phyloP scores from a whole-genome alignment of 331 rosid genomes.

The Arachis monticola region DNA sequence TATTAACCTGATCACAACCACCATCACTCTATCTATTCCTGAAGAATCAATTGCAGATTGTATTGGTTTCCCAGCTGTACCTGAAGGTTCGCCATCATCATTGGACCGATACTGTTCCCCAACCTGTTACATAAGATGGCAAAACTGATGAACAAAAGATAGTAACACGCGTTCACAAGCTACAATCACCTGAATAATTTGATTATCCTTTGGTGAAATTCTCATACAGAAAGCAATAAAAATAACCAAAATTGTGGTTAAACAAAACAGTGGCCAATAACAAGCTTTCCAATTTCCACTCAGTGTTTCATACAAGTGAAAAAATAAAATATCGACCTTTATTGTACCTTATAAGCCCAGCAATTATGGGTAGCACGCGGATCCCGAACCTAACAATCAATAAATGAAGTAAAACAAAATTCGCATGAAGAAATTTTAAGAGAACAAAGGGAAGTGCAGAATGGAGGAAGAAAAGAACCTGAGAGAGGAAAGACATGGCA shows the following conservation, averaged over 20 bases:
- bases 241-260: background rate
- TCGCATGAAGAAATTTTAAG: background rate
- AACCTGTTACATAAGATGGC: constrained; percentile 53
- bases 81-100: constrained; percentile 95
- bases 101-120: constrained; percentile 92
- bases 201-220: constrained; percentile 1
- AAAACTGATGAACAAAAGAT: constrained; percentile 20
- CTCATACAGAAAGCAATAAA: constrained; percentile 5
- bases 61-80: constrained; percentile 96
- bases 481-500: constrained; percentile 81
- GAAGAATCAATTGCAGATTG: constrained; percentile 83
- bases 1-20: constrained; percentile 84
- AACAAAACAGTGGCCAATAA: background rate
- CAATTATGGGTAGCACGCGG: constrained; percentile 89
- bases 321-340: background rate
- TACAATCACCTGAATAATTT: background rate
- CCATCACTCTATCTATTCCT: constrained; percentile 94
- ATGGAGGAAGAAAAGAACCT: constrained; percentile 40
- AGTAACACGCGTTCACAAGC: background rate
- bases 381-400: constrained; percentile 68
- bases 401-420: background rate
- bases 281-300: background rate
- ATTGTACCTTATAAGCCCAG: constrained; percentile 87
- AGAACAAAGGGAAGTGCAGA: background rate
- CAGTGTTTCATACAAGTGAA: constrained; percentile 15